Evolutionary conservation across 306 rosid genomes (phyloP), one percentile per base, ranked within the genome.

Genomic region (Prosopis cineraria): DNA sequence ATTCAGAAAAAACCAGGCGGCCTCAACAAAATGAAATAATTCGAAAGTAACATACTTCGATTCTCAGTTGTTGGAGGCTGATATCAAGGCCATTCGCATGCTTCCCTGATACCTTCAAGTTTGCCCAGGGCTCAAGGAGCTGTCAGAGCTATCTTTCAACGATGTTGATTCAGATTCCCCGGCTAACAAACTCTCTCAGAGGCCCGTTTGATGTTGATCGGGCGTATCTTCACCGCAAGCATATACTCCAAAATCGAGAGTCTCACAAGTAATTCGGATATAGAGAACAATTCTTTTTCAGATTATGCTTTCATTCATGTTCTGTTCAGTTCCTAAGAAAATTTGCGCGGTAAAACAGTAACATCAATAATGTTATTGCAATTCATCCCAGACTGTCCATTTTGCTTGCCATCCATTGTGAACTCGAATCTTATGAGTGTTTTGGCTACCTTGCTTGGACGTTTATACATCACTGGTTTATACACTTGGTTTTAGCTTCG

Each of bases 91-190:
- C 43, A 17, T 17, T 27, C 14, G 30, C 56, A 43, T 44, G 1
- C 14, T 8, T 36, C 33, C 19, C 39, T 27, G 17, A 10, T n/a
- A 19, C 40, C 13, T 31, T 33, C 43, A 62, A 33, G 29, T 3
- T 29, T 30, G 69, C 5, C 39, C 12, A 52, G 62, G 48, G 55
- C 29, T 39, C 3, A 36, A 76, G 73, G 7, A 68, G 27, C 13
- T 40, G 69, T 41, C 4, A 27, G 14, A 41, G 22, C 71, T 11
- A 50, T 17, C 43, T 16, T 10, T 19, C 20, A 5, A 43, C 25
- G 36, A 85, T 86, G 89, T 77, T 82, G 79, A 55, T 83, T 86
- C 89, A 86, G 83, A 79, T 86, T 79, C 89, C 89, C 56, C 89
- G 89, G 36, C 73, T 86, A 20, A 82, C 89, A 5, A 86, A 83